Evolutionary conservation across 2,329 filamentous ascomycete species (phyloP).

Genomic region (Massarina eburnea): DNA sequence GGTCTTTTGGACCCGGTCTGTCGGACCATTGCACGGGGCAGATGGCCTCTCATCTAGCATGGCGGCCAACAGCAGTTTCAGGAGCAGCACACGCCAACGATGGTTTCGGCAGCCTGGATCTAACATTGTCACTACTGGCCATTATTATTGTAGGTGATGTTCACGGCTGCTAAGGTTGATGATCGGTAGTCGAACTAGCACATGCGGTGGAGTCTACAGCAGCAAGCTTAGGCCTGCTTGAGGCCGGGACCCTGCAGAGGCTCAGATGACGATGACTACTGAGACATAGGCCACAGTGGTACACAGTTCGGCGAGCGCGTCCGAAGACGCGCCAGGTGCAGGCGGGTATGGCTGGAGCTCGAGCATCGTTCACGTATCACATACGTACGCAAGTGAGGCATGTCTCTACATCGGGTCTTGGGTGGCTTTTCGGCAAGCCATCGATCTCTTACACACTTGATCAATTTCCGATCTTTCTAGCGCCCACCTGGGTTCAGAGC

Average conservation of each 20-base stretch:
- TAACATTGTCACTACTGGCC: no score
- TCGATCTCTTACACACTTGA: neutral
- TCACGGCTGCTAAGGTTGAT: neutral
- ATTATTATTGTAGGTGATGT: no score
- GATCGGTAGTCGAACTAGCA: neutral
- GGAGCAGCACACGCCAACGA: neutral
- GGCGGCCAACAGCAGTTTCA: conserved; percentile 1
- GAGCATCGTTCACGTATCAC: conserved; percentile 1
- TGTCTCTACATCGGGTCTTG: neutral
- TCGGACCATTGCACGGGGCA: conserved; percentile 8
- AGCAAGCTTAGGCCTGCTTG: conserved; percentile 13
- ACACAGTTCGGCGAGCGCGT: conserved; percentile 31
- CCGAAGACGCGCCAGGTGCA: conserved; percentile 16
- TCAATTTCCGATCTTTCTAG: neutral
- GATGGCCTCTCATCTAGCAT: conserved; percentile 5
- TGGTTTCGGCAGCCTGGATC: neutral
- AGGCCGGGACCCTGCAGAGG: conserved; percentile 33
- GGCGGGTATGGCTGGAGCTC: conserved; percentile 4
- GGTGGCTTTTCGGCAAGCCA: neutral
- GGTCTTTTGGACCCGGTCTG: conserved; percentile 8
- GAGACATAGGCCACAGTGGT: conserved; percentile 36
- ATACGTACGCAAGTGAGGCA: neutral
- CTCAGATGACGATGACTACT: conserved; percentile 36
- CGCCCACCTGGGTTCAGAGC: neutral
- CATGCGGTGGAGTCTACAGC: neutral